These are phyloP conservation scores for Maudiozyma serrabonitensis DNA, from an alignment of 805 yeast species.

Conservation along the genomic window DNA sequence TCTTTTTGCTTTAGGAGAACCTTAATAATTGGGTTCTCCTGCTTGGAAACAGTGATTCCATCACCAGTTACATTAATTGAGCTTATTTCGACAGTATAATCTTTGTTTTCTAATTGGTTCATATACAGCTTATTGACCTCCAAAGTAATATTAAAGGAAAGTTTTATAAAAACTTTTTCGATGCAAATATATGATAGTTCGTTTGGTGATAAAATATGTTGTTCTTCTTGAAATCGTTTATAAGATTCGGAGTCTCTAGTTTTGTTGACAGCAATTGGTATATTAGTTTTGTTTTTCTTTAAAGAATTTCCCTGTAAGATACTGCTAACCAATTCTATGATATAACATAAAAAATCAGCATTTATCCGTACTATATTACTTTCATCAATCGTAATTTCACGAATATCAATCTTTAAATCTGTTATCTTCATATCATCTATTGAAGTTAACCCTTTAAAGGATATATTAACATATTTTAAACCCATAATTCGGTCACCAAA, in stretches of 20 bases:
- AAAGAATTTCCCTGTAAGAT: not conserved
- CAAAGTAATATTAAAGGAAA: not conserved
- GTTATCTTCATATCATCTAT: constrained; percentile 24
- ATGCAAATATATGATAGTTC: constrained; percentile 8
- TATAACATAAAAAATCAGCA: not conserved
- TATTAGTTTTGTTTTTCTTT: not conserved
- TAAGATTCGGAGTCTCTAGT: constrained; percentile 6
- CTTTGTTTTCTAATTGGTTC: constrained; percentile 5
- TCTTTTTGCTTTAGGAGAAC: not conserved
- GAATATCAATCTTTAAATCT: constrained; percentile 32
- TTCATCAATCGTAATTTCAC: constrained; percentile 28
- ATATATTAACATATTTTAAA: constrained; percentile 22
- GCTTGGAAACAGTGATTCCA: not conserved
- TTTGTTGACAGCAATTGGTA: not conserved
- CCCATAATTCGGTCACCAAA: not conserved
- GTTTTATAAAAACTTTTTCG: not conserved
- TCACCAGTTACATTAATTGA: not conserved
- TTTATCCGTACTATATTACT: constrained; percentile 3
- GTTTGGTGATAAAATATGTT: constrained; percentile 8
- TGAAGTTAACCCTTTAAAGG: constrained; percentile 39
- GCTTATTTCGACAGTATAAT: constrained; percentile 3
- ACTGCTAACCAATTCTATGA: not conserved
- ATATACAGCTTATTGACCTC: constrained; percentile 3
- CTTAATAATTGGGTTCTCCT: not conserved
- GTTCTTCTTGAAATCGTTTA: constrained; percentile 19